A percentile compares a stretch with the other conserved stretches of the same genome.
These are phyloP conservation scores for Trichoderma sp. DNA, from an alignment of 2,329 filamentous ascomycete species.

Conservation along the genomic window DNA sequence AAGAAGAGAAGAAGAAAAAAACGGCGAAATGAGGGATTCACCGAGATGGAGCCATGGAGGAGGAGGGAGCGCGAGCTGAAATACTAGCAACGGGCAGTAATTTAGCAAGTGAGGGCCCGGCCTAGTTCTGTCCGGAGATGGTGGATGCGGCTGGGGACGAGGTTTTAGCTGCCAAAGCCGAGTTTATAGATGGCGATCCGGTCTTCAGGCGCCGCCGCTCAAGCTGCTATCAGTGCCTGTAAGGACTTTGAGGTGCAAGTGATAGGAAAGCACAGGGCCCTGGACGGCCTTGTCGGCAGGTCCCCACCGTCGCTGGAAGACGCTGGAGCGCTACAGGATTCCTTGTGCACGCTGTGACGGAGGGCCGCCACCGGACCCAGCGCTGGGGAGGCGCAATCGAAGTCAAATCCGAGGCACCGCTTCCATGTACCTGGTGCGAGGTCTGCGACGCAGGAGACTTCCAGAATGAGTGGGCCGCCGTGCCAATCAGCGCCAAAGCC, in stretches of 20 bases:
- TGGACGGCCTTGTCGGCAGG: not conserved
- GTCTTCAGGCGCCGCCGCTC: constrained; percentile 12
- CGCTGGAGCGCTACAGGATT: not conserved
- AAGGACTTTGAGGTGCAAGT: not conserved
- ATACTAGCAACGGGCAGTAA: constrained; percentile 10
- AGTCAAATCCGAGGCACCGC: not conserved
- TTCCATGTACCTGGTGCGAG: constrained; percentile 10
- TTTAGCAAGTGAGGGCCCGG: constrained; percentile 4
- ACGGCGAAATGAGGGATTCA: constrained; percentile 19
- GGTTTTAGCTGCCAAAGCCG: constrained; percentile 19
- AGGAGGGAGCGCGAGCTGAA: constrained; percentile 13
- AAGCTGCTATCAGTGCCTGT: not conserved
- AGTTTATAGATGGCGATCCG: constrained; percentile 23
- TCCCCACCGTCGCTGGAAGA: not conserved
- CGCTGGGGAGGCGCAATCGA: constrained; percentile 8
- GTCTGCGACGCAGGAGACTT: constrained; percentile 13
- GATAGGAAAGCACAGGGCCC: not conserved
- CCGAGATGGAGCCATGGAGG: constrained; percentile 12
- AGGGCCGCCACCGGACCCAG: constrained; percentile 12
- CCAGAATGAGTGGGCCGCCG: not conserved
- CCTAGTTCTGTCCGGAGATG: constrained; percentile 18
- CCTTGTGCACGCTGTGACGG: not conserved
- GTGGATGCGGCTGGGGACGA: constrained; percentile 16
- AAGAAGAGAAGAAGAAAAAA: not conserved
- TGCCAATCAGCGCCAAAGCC: not conserved